A percentile compares a stretch with the other conserved stretches of the same genome.
phyloP scores from a whole-genome alignment of 192 early-diverging fungal species.

The Backusella westeae region DNA sequence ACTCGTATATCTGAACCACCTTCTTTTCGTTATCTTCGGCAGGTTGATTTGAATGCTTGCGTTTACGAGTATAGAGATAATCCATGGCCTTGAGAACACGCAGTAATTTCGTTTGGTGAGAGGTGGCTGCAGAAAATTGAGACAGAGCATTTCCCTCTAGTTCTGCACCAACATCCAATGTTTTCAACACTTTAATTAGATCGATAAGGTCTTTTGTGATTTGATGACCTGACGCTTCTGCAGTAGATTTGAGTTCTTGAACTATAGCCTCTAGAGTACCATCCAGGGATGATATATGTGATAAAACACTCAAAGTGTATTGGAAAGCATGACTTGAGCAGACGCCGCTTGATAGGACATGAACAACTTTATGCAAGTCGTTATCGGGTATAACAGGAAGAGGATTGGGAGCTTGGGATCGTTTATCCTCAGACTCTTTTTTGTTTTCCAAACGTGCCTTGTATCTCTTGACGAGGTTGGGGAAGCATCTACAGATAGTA shows the following conservation, averaged over 20 bases:
- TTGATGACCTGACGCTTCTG: conserved; percentile 60
- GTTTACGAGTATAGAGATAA: conserved; percentile 67
- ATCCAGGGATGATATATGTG: conserved; percentile 72
- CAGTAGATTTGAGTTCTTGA: conserved; percentile 67
- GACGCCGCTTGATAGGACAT: conserved; percentile 85
- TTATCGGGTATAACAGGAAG: conserved; percentile 74
- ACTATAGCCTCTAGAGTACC: conserved; percentile 72
- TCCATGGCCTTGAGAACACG: conserved; percentile 94
- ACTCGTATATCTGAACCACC: conserved; percentile 47
- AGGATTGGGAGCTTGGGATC: conserved; percentile 49
- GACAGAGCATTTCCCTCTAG: conserved; percentile 70
- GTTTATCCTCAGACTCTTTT: conserved; percentile 20
- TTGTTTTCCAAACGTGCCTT: conserved; percentile 41
- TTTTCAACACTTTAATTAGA: conserved; percentile 58
- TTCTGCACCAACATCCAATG: conserved; percentile 52
- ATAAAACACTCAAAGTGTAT: conserved; percentile 85
- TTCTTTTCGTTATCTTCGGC: conserved; percentile 41
- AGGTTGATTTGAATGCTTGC: background rate
- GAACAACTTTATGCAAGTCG: conserved; percentile 77
- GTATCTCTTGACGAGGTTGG: conserved; percentile 55
- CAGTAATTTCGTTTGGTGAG: conserved; percentile 87
- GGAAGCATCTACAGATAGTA: conserved; percentile 73
- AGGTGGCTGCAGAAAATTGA: conserved; percentile 78
- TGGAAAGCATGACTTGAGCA: conserved; percentile 93
- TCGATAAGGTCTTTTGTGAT: conserved; percentile 72